These are phyloP conservation scores for Silene noctiflora DNA, from an alignment of 179 eudicot genomes.

Conservation along the genomic window DNA sequence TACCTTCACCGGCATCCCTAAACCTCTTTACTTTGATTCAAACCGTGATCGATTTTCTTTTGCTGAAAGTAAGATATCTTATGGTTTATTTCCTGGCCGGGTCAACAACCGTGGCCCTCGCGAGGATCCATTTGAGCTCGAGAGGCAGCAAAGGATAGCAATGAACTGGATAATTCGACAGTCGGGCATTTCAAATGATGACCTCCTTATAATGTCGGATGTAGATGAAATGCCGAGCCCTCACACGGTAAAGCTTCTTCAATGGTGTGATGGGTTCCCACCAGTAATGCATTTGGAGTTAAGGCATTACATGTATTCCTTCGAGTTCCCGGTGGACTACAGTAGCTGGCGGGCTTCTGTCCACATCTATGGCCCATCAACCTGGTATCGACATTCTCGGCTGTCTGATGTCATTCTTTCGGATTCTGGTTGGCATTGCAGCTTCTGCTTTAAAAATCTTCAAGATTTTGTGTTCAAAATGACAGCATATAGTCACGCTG, in stretches of 20 bases:
- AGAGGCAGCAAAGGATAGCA: conserved; percentile 47
- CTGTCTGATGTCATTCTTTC: conserved; percentile 56
- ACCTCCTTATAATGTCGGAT: conserved; percentile 73
- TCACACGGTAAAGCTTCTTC: conserved; percentile 62
- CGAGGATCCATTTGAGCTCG: conserved; percentile 57
- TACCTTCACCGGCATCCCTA: conserved; percentile 78
- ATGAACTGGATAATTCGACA: conserved; percentile 53
- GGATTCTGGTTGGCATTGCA: conserved; percentile 91
- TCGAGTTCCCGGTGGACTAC: conserved; percentile 84
- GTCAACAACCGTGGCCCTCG: conserved; percentile 21
- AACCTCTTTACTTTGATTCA: conserved; percentile 55
- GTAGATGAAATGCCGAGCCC: conserved; percentile 86
- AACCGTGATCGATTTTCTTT: conserved; percentile 55
- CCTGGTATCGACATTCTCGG: conserved; percentile 63
- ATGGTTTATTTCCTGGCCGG: conserved; percentile 53
- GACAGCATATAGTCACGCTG: conserved; percentile 92
- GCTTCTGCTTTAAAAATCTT: conserved; percentile 67
- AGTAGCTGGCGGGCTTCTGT: conserved; percentile 77
- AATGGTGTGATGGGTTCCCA: conserved; percentile 78
- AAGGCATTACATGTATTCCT: conserved; percentile 75
- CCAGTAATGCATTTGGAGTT: conserved; percentile 63
- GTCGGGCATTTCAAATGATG: conserved; percentile 61
- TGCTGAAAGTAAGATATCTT: conserved; percentile 52
- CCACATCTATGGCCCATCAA: conserved; percentile 44
- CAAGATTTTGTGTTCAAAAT: conserved; percentile 74